These are phyloP conservation scores for Tulasnella sp. DNA, from an alignment of 768 basidiomycete genomes.

Conservation along the genomic window DNA sequence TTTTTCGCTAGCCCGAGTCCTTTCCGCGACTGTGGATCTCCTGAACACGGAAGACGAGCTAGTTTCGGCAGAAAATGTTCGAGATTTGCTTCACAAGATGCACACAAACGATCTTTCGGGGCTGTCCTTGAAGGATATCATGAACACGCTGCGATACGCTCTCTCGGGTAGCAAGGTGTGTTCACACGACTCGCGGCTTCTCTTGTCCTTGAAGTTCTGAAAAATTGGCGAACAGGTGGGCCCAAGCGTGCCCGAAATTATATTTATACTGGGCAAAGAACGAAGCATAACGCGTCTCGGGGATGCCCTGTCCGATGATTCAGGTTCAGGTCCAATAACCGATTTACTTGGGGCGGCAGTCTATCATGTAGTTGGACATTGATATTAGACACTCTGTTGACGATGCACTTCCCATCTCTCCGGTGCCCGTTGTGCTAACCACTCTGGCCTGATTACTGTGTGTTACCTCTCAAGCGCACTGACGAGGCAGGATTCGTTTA, in stretches of 20 bases:
- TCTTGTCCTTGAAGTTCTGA: neutral
- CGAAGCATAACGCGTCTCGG: constrained; percentile 32
- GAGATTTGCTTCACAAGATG: constrained; percentile 42
- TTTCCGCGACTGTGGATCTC: constrained; percentile 14
- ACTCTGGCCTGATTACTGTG: neutral
- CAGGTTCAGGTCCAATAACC: neutral
- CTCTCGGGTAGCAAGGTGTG: constrained; percentile 81
- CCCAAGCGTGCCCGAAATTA: constrained; percentile 45
- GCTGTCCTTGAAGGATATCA: constrained; percentile 52
- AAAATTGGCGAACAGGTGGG: constrained; percentile 39
- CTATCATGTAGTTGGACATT: neutral
- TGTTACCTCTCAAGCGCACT: too few species aligned
- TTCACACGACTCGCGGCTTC: neutral
- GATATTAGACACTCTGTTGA: neutral
- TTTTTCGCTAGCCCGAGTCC: constrained; percentile 25
- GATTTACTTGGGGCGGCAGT: neutral
- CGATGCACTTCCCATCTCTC: neutral
- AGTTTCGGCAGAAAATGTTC: constrained; percentile 40
- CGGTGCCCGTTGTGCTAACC: neutral
- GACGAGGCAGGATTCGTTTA: too few species aligned
- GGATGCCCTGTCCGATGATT: neutral
- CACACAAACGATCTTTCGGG: constrained; percentile 44
- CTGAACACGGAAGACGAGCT: constrained; percentile 42
- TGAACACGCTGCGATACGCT: constrained; percentile 71
- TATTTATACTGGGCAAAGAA: constrained; percentile 42